Evolutionary conservation across 306 rosid species (phyloP).

Genomic region (Vigna unguiculata): DNA sequence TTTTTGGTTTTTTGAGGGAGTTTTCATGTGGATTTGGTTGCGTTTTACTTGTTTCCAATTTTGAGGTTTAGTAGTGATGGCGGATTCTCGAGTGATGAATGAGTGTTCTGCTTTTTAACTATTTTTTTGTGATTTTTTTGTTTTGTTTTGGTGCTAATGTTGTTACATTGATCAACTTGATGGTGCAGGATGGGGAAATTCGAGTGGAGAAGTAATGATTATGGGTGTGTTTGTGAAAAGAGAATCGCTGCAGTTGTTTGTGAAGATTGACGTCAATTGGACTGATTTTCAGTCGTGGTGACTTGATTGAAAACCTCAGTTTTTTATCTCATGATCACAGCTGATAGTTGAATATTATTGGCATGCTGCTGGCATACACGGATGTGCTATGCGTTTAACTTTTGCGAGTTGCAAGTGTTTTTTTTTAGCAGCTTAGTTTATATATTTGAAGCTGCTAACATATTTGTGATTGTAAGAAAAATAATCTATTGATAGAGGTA

Average conservation of each 20-base stretch:
- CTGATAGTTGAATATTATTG: constrained; percentile 34
- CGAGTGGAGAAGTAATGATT: constrained; percentile 40
- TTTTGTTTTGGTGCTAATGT: constrained; percentile 14
- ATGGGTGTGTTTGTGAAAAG: constrained; percentile 33
- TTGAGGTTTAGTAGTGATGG: neutral
- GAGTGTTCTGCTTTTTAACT: neutral
- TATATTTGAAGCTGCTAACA: constrained; percentile 33
- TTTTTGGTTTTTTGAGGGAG: neutral
- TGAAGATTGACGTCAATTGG: constrained; percentile 37
- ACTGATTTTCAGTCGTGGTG: constrained; percentile 49
- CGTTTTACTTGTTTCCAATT: neutral
- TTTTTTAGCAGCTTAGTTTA: constrained; percentile 20
- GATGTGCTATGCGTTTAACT: constrained; percentile 37
- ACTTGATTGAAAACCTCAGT: constrained; percentile 43
- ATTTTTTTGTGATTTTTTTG: constrained; percentile 22
- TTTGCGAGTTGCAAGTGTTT: constrained; percentile 41
- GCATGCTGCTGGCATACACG: constrained; percentile 38
- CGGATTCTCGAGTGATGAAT: neutral
- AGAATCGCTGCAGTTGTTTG: neutral
- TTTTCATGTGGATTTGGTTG: constrained; percentile 15
- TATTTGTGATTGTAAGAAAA: constrained; percentile 33
- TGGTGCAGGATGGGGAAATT: constrained; percentile 57
- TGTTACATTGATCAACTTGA: constrained; percentile 39
- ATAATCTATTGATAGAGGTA: constrained; percentile 30
- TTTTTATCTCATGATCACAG: constrained; percentile 49